Base-by-base conservation (phyloP, 768 basidiomycete genomes). In the Suillus fuscotomentosus region DNA sequence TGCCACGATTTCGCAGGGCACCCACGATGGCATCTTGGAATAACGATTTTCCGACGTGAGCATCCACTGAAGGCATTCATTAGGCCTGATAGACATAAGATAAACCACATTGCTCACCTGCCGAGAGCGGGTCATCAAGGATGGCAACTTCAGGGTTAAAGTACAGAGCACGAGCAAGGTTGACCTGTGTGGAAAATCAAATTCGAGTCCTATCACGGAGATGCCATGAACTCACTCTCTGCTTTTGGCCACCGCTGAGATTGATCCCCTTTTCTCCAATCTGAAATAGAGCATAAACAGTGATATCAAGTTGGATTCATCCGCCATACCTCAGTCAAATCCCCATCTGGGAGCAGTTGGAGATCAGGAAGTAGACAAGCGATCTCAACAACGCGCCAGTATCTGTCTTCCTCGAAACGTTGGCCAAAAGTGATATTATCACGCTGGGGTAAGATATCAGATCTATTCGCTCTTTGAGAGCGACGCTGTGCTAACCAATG, bases 221-320 rank as follows among this genome's bases (percentile, higher is more conserved):
- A 39, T 22, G 22, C 4, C 38, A 22, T 60, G 43, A 42, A 66
- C 79, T 50, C 67, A 83, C 84, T 17, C 86, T 77, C 65, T 86
- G 86, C 65, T 85, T 88, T 73, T 90, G 86, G 41, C 89, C 89
- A 27, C 90, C 90, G 67, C 81, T 83, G 17, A 86, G 71, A 70
- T 86, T 88, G 66, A 89, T 84, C 41, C 89, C 88, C 73, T 88
- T 88, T 75, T 90, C 88, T 39, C 89, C 87, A 60, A 90, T 89
- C 88, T 88, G 55, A 24, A 24, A 17, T 63, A 13, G 53, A 14
- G 38, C 14, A 27, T 57, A 51, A 55, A 22, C 17, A 20, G 15
- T 38, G 20, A 13, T 1, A 6, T 36, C 41, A 47, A 59, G 43
- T 14, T 27, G 27, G 15, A 24, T 13, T 36, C 20, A 27, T 34